Percentiles rank a stretch among this genome's conserved stretches.
phyloP scores from a whole-genome alignment of 2,329 filamentous ascomycete species.

The Coleophoma crateriformis region DNA sequence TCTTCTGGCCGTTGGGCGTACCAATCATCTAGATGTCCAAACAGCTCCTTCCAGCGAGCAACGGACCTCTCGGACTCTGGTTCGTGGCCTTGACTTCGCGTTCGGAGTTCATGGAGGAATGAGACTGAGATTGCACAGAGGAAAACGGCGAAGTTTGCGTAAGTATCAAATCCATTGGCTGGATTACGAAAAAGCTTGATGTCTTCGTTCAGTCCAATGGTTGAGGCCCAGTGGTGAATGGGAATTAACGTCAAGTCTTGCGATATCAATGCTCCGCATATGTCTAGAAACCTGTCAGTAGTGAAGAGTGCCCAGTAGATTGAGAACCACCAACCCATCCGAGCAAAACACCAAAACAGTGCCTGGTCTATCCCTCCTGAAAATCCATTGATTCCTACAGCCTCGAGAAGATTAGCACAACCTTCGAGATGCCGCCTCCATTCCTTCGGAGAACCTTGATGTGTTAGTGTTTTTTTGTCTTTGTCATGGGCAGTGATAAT shows the following conservation, averaged over 20 bases:
- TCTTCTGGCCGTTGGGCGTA: constrained; percentile 30
- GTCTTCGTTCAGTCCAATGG: constrained; percentile 14
- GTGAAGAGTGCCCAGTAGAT: not conserved
- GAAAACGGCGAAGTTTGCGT: constrained; percentile 45
- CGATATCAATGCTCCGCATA: constrained; percentile 46
- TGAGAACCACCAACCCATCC: constrained; percentile 34
- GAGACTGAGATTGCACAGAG: constrained; percentile 36
- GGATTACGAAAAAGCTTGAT: constrained; percentile 28
- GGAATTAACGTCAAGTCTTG: constrained; percentile 44
- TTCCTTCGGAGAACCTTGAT: constrained; percentile 33
- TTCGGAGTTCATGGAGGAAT: constrained; percentile 25
- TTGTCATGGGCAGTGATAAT: not conserved
- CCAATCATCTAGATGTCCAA: constrained; percentile 35
- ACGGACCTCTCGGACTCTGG: constrained; percentile 18
- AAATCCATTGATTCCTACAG: constrained; percentile 44
- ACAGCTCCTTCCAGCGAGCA: constrained; percentile 32
- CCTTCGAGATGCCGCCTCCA: constrained; percentile 47
- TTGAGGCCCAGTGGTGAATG: constrained; percentile 38
- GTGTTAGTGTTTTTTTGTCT: not conserved
- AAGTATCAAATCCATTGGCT: constrained; percentile 34
- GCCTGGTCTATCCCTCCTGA: constrained; percentile 43
- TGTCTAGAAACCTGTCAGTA: constrained; percentile 25
- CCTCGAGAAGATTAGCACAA: constrained; percentile 43
- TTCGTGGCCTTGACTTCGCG: not conserved
- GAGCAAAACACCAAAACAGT: constrained; percentile 48